Conservation (phyloP, 305 asterid genomes). For the Fraxinus floribunda region DNA sequence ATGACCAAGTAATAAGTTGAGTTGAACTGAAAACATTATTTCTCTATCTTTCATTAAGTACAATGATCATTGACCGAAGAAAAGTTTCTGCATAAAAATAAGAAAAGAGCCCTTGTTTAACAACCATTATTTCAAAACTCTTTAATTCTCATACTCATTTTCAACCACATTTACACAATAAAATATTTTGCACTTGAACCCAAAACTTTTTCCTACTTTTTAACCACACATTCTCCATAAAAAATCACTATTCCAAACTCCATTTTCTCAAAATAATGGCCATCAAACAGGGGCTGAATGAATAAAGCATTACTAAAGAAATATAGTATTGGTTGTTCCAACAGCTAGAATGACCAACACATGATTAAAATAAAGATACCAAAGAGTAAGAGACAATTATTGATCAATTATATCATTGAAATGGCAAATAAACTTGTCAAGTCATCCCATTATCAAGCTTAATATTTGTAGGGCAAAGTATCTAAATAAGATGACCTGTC, state of each 20-base stretch:
- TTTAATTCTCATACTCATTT: not conserved
- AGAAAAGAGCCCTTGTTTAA: not conserved
- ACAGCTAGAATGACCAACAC: not conserved
- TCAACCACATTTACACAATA: not conserved
- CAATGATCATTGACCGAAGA: not conserved
- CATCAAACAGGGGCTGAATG: not conserved
- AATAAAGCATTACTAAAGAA: not conserved
- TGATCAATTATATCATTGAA: not conserved
- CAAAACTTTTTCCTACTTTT: not conserved
- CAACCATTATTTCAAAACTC: not conserved
- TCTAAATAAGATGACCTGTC: not conserved
- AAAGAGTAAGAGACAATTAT: not conserved
- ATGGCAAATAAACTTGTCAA: not conserved
- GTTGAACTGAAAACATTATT: not conserved
- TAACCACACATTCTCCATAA: too few species aligned
- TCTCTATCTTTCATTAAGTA: not conserved
- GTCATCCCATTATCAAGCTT: not conserved
- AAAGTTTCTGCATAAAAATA: not conserved
- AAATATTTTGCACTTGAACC: too few species aligned
- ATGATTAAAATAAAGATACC: not conserved
- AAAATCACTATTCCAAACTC: not conserved
- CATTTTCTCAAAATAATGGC: not conserved
- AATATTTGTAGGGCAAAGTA: not conserved
- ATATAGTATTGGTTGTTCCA: not conserved
- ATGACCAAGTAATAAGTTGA: not conserved